These are phyloP conservation scores for Alternaria brassicicola DNA, from an alignment of 2,329 filamentous ascomycete species.

Conservation along the genomic window DNA sequence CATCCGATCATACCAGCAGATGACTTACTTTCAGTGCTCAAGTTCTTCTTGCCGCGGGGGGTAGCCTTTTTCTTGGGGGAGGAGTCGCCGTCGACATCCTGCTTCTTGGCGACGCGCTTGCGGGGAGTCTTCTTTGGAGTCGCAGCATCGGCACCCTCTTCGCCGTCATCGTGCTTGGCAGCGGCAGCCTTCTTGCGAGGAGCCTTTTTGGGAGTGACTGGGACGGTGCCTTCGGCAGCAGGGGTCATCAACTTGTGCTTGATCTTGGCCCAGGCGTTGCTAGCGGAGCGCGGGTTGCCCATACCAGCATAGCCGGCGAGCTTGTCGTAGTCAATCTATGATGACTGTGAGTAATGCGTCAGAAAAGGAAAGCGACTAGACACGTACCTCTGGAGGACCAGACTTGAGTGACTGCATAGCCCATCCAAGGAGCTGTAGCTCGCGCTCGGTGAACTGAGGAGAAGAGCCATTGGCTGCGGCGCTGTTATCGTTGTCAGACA, in stretches of 20 bases:
- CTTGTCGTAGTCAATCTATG: constrained; percentile 47
- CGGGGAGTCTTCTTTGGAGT: constrained; percentile 38
- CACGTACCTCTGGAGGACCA: constrained; percentile 42
- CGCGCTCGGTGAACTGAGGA: constrained; percentile 43
- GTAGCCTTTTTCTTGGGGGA: constrained; percentile 42
- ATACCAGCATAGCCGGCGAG: constrained; percentile 45
- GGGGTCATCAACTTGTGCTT: constrained; percentile 37
- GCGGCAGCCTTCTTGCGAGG: constrained; percentile 24
- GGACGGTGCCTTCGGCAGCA: constrained; percentile 11
- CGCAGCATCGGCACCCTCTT: constrained; percentile 15
- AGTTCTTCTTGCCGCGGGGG: constrained; percentile 29
- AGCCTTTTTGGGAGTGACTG: constrained; percentile 32
- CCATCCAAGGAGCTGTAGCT: constrained; percentile 44
- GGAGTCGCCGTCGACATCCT: constrained; percentile 39
- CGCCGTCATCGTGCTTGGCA: constrained; percentile 16
- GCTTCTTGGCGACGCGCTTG: constrained; percentile 43
- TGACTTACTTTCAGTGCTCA: constrained; percentile 26
- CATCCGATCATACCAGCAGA: background rate
- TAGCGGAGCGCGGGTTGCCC: constrained; percentile 46
- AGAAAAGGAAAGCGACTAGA: background rate
- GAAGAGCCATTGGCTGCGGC: constrained; percentile 8
- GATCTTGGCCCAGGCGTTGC: constrained; percentile 48
- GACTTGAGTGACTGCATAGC: constrained; percentile 48
- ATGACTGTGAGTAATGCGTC: constrained; percentile 10
- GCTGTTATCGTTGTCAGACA: constrained; percentile 35